phyloP scores from a whole-genome alignment of 352 stramenopile species.

The Globisporangium emineosum region DNA sequence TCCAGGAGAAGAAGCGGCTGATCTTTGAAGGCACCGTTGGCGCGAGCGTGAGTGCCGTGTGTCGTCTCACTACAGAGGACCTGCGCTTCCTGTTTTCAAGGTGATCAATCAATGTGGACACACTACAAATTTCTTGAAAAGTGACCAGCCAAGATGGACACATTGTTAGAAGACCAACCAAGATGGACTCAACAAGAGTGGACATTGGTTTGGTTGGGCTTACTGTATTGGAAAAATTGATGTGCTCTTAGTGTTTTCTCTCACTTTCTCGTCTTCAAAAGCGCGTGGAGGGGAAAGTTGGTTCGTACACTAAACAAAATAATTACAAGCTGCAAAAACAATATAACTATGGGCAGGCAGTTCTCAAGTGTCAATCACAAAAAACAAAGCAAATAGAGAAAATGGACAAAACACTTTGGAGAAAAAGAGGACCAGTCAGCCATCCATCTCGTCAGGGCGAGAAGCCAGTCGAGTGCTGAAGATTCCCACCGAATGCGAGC shows the following conservation, averaged over 20 bases:
- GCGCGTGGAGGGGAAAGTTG: background rate
- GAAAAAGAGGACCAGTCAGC: background rate
- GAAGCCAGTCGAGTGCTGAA: conserved; percentile 5
- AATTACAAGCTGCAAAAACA: conserved; percentile 3
- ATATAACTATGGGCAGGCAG: background rate
- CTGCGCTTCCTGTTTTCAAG: conserved; percentile 90
- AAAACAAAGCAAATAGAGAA: background rate
- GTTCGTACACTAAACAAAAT: background rate
- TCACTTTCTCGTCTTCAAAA: background rate
- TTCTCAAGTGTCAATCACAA: background rate
- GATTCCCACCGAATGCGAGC: background rate
- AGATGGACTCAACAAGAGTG: background rate
- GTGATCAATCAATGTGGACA: conserved; percentile 17
- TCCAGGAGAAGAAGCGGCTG: conserved; percentile 92
- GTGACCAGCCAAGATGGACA: too few species aligned
- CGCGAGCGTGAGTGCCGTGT: conserved; percentile 84
- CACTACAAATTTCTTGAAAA: too few species aligned
- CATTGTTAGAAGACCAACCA: too few species aligned
- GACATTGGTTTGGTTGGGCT: background rate
- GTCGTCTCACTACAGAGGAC: conserved; percentile 92
- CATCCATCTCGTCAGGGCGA: background rate
- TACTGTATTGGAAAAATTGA: background rate
- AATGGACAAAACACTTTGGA: background rate
- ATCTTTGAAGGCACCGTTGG: conserved; percentile 99
- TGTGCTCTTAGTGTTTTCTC: background rate